Percentiles rank a stretch among this genome's conserved stretches.
These are phyloP conservation scores for Lactarius hengduanensis DNA, from an alignment of 768 basidiomycete species.

Conservation along the genomic window DNA sequence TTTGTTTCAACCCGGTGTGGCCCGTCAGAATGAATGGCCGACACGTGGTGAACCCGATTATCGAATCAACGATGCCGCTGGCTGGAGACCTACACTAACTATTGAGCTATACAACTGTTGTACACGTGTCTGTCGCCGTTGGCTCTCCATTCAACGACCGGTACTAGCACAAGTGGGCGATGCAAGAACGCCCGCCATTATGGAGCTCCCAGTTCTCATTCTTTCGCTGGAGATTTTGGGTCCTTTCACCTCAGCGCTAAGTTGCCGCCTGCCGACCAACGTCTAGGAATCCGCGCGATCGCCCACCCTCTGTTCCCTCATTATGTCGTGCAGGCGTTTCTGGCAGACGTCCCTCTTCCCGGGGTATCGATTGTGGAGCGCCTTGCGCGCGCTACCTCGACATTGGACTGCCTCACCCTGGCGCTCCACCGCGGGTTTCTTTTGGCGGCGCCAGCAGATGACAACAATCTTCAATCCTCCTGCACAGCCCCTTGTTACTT, in stretches of 20 bases:
- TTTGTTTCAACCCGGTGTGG: neutral
- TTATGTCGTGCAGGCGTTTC: slow-evolving; percentile 7
- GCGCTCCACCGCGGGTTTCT: slow-evolving; percentile 13
- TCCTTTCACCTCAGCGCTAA: slow-evolving; percentile 1
- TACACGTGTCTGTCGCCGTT: neutral
- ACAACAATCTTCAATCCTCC: neutral
- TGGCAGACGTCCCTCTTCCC: slow-evolving; percentile 8
- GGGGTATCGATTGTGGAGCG: slow-evolving; percentile 6
- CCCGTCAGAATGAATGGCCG: neutral
- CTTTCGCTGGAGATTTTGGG: slow-evolving; percentile 9
- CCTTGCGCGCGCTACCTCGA: neutral
- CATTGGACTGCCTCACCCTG: slow-evolving; percentile 17
- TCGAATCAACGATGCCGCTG: neutral
- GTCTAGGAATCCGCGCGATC: slow-evolving; percentile 8
- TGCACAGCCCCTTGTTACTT: slow-evolving; percentile 9
- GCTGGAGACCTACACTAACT: neutral
- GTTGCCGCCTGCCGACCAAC: slow-evolving; percentile 9
- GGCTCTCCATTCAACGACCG: neutral
- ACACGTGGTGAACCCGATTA: neutral
- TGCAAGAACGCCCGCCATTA: neutral
- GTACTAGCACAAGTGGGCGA: neutral
- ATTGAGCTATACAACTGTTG: no score
- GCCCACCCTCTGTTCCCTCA: slow-evolving; percentile 4
- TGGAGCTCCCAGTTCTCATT: slow-evolving; percentile 9
- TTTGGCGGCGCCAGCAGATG: slow-evolving; percentile 15